Conservation (phyloP, 139 green algal genomes). For the Volvox africanus region DNA sequence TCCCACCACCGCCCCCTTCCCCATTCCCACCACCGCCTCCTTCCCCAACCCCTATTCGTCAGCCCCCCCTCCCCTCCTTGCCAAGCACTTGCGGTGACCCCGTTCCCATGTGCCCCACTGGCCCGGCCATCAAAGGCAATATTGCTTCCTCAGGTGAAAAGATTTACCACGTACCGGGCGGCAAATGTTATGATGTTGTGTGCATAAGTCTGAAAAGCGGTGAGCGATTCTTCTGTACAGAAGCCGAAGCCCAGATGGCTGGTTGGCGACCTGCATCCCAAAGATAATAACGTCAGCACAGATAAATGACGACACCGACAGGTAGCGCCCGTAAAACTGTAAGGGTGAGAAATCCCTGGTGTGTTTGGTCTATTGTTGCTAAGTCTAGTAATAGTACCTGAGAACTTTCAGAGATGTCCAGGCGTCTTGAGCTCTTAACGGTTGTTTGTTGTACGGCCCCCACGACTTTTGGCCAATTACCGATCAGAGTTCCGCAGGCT, state of each 20-base stretch:
- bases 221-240: slow-evolving; percentile 83
- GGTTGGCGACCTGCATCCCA: slow-evolving; percentile 66
- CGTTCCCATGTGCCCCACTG: not conserved
- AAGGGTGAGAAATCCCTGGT: no score
- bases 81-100: slow-evolving; percentile 3
- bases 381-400: no score
- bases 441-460: no score
- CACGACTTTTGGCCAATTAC: no score
- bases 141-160: slow-evolving; percentile 76
- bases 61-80: not conserved
- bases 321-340: no score
- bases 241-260: slow-evolving; percentile 69
- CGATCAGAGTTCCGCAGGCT: no score
- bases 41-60: not conserved
- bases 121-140: slow-evolving; percentile 84
- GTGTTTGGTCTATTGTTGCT: no score
- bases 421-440: no score
- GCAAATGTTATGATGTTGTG: slow-evolving; percentile 45
- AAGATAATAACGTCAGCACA: not conserved
- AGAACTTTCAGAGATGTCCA: no score
- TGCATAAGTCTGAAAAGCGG: slow-evolving; percentile 73
- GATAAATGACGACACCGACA: no score
- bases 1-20: not conserved
- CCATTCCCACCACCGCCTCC: not conserved
- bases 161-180: slow-evolving; percentile 74